A percentile compares a stretch with the other conserved stretches of the same genome.
Conservation (phyloP, 345 rosid genomes). For the Camelina sativa region DNA sequence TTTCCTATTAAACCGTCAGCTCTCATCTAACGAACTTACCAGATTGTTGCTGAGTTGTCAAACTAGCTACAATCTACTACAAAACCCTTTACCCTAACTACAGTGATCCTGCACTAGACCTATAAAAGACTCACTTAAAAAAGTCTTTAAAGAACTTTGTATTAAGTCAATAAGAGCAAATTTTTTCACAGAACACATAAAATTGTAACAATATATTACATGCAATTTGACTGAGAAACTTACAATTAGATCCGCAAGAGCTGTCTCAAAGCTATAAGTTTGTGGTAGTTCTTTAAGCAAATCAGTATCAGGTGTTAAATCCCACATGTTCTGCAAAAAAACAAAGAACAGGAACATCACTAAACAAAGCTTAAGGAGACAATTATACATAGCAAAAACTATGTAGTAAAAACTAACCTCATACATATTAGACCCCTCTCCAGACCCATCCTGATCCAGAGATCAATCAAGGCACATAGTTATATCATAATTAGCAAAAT, state of each 20-base stretch:
- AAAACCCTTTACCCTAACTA: not conserved
- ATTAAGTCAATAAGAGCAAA: not conserved
- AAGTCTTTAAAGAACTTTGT: not conserved
- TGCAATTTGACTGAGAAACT: constrained; percentile 27
- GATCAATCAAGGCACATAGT: not conserved
- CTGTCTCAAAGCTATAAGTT: constrained; percentile 66
- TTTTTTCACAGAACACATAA: not conserved
- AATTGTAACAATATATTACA: not conserved
- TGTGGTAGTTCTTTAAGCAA: constrained; percentile 61
- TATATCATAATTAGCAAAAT: not conserved
- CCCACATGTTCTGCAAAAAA: constrained; percentile 71
- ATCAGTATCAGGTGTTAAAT: constrained; percentile 71
- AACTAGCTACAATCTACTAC: not conserved
- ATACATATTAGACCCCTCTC: constrained; percentile 41
- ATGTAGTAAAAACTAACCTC: constrained; percentile 47
- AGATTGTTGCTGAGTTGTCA: not conserved
- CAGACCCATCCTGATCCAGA: constrained; percentile 60
- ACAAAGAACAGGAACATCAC: not conserved
- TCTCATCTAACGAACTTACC: constrained; percentile 8
- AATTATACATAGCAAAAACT: constrained; percentile 11
- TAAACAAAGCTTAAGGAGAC: not conserved
- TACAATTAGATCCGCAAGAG: constrained; percentile 74
- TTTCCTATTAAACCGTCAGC: not conserved
- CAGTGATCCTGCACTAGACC: not conserved
- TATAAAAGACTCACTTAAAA: not conserved